Conservation (phyloP, 2,329 filamentous ascomycete genomes). For the Alternaria brassicicola region DNA sequence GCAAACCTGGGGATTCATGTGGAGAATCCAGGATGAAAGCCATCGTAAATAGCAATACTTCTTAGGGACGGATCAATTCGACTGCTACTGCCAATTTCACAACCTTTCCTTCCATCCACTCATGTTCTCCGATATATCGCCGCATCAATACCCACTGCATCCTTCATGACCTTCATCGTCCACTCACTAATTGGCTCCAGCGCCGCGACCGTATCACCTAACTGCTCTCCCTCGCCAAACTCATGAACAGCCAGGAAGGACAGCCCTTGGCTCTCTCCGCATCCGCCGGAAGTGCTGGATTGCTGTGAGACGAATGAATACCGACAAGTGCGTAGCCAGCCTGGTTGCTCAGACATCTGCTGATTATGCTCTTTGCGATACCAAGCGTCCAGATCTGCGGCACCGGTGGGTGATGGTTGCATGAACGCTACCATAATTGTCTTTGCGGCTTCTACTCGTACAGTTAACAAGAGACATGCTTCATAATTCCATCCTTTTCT, state of each 20-base stretch:
- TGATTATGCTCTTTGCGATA: slow-evolving; percentile 44
- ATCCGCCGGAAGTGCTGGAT: slow-evolving; percentile 2
- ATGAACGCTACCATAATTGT: slow-evolving; percentile 37
- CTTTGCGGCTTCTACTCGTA: not conserved
- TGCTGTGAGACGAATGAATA: slow-evolving; percentile 24
- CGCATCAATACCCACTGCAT: slow-evolving; percentile 36
- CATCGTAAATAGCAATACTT: not conserved
- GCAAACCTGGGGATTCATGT: not conserved
- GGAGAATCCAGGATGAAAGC: not conserved
- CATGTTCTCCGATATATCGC: slow-evolving; percentile 32
- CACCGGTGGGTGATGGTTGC: slow-evolving; percentile 30
- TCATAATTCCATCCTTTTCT: not conserved
- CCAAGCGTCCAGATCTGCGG: slow-evolving; percentile 37
- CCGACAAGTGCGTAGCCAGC: slow-evolving; percentile 34
- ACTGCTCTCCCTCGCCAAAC: slow-evolving; percentile 33
- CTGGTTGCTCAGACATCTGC: slow-evolving; percentile 40
- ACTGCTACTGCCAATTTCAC: not conserved
- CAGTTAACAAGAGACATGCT: not conserved
- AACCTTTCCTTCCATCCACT: not conserved
- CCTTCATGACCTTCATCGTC: slow-evolving; percentile 36
- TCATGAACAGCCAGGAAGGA: slow-evolving; percentile 40
- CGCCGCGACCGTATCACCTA: slow-evolving; percentile 35
- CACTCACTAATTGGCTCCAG: slow-evolving; percentile 40
- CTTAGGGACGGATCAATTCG: not conserved
- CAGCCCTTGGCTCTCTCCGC: slow-evolving; percentile 15